A percentile compares a stretch with the other conserved stretches of the same genome.
Conservation (phyloP, 345 rosid species). For the Gossypium australe region DNA sequence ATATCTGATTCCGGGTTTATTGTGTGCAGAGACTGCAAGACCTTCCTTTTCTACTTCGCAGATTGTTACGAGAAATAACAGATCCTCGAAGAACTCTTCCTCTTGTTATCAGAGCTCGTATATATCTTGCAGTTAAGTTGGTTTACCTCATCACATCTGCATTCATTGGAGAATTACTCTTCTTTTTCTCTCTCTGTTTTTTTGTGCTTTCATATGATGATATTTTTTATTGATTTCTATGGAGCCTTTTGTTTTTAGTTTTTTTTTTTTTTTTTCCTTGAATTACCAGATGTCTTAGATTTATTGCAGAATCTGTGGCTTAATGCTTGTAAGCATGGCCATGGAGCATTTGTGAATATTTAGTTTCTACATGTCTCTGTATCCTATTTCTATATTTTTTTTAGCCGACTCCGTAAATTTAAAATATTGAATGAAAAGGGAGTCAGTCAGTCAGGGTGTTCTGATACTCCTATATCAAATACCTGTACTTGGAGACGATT, state of each 20-base stretch:
- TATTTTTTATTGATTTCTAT: not conserved
- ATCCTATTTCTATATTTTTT: not conserved
- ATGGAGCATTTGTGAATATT: not conserved
- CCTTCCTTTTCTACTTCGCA: slow-evolving; percentile 79
- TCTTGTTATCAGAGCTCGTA: slow-evolving; percentile 69
- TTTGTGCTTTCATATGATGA: not conserved
- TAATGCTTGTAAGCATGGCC: not conserved
- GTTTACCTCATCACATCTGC: not conserved
- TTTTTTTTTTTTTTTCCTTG: not conserved
- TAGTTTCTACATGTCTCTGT: not conserved
- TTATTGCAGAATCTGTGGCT: not conserved
- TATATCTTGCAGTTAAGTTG: slow-evolving; percentile 76
- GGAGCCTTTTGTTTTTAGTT: not conserved
- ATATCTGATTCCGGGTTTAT: slow-evolving; percentile 4
- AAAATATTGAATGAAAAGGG: not conserved
- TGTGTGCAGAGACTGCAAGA: slow-evolving; percentile 69
- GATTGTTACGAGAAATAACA: slow-evolving; percentile 68
- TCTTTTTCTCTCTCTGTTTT: not conserved
- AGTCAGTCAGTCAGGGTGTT: not conserved
- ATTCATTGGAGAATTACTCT: not conserved
- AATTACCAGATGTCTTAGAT: not conserved
- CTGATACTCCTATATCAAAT: not conserved
- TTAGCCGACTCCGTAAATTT: not conserved
- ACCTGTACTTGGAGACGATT: not conserved
- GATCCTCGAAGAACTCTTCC: slow-evolving; percentile 91